Evolutionary conservation across 164 flowering plant genomes (phyloP), one percentile per base, ranked within the genome.

Genomic region (Cinnamomum micranthum): DNA sequence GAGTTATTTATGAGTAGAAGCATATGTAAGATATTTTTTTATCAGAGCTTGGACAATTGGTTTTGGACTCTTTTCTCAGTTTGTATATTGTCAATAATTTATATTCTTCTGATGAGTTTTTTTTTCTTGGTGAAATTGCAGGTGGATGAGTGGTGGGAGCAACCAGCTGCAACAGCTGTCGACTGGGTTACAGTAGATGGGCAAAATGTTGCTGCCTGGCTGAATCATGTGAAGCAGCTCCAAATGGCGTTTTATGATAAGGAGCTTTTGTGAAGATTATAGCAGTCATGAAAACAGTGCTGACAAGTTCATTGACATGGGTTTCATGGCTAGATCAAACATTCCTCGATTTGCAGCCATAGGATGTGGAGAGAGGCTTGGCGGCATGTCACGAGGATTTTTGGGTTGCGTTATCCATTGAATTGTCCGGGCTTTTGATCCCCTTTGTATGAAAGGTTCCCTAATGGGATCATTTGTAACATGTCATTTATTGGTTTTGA

Each of bases 141-240:
- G 99, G 92, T 96, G 73, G 97, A 91, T 58, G 98, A 96, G 78
- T 96, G 99, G 98, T 96, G 98, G 98, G 97, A 96, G 83, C 99
- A 94, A 79, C 99, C 97, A 3, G 99, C 98, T 33, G 86, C 98
- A 23, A 89, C 91, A 11, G 91, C 88, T 74, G 97, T 91, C 77
- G 98, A 94, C 80, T 96, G 99, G 99, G 88, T 94, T 23, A 81
- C 85, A 31, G 92, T 94, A 23, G 99, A 96, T 73, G 98, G 97
- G 52, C 85, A 90, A 80, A 92, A 88, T 78, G 97, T 94, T 52
- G 89, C 91, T 78, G 90, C 93, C 58, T 96, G 98, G 99, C 89
- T 88, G 79, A 92, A 91, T 81, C 94, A 89, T 75, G 95, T 96
- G 76, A 96, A 94, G 80, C 90, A 94, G 82, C 98, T 94, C 73